Evolutionary conservation across 768 basidiomycete species (phyloP).

Genomic region (Panellus pusillus): DNA sequence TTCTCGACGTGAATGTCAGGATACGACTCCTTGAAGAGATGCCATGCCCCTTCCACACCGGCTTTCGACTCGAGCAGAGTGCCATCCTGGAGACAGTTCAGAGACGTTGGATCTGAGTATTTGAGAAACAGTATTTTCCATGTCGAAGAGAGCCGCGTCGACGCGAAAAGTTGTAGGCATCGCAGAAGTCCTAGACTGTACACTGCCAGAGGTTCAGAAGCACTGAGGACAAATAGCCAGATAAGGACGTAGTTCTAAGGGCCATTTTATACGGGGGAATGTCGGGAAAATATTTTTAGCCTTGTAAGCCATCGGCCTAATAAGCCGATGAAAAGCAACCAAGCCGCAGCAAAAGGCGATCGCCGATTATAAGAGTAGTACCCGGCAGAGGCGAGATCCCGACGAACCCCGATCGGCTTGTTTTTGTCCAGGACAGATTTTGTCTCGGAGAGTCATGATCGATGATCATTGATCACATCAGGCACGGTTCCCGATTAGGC

Average conservation of each 20-base stretch:
- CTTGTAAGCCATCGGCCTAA: too few relatives aligned
- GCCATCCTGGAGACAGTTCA: slow-evolving; percentile 48
- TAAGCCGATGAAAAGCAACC: too few relatives aligned
- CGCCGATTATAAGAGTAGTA: too few relatives aligned
- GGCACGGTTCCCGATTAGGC: not conserved
- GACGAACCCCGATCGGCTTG: not conserved
- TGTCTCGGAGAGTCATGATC: too few relatives aligned
- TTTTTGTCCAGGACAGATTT: not conserved
- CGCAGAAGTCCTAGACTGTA: slow-evolving; percentile 16
- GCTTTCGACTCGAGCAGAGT: slow-evolving; percentile 82
- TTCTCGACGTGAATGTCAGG: slow-evolving; percentile 59
- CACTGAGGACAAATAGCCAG: too few relatives aligned
- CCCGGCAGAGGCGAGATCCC: too few relatives aligned
- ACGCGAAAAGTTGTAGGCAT: slow-evolving; percentile 38
- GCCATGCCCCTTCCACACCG: slow-evolving; percentile 83
- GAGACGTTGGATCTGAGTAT: not conserved
- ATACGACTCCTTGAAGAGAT: slow-evolving; percentile 70
- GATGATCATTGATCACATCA: too few relatives aligned
- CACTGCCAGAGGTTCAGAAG: too few relatives aligned
- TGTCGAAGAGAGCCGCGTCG: slow-evolving; percentile 33
- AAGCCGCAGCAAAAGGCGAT: too few relatives aligned
- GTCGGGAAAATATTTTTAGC: too few relatives aligned
- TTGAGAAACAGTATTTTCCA: slow-evolving; percentile 31
- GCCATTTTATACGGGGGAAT: too few relatives aligned
- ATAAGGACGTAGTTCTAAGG: too few relatives aligned